These are phyloP conservation scores for Brassica juncea DNA, from an alignment of 345 rosid species.

Conservation along the genomic window DNA sequence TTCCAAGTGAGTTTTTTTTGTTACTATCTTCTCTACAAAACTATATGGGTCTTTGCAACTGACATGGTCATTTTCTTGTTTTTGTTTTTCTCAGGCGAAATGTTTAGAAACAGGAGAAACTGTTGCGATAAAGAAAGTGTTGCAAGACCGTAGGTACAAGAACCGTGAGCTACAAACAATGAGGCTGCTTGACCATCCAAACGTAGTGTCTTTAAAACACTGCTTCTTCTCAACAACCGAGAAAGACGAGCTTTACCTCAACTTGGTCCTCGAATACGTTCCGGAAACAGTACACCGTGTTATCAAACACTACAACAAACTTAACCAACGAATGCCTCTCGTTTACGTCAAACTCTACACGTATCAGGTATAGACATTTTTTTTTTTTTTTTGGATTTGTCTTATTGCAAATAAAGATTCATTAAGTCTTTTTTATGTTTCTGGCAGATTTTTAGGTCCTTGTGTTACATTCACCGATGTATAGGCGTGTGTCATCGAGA, in stretches of 20 bases:
- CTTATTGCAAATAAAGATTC: background rate
- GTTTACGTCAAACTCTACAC: slow-evolving; percentile 88
- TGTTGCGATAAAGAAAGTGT: slow-evolving; percentile 95
- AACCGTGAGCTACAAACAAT: slow-evolving; percentile 96
- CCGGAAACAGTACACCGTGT: slow-evolving; percentile 96
- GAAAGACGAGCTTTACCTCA: slow-evolving; percentile 93
- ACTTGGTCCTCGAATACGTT: slow-evolving; percentile 92
- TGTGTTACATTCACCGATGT: slow-evolving; percentile 82
- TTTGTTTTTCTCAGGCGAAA: slow-evolving; percentile 57
- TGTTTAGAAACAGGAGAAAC: slow-evolving; percentile 97
- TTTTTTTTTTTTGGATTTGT: background rate
- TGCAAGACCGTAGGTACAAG: slow-evolving; percentile 94
- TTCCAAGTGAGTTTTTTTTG: slow-evolving; percentile 63
- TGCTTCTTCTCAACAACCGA: slow-evolving; percentile 97
- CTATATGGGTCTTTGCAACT: background rate
- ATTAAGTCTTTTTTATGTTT: slow-evolving; percentile 9
- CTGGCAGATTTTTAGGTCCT: slow-evolving; percentile 82
- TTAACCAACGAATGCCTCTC: slow-evolving; percentile 89
- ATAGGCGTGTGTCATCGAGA: slow-evolving; percentile 95
- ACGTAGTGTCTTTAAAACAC: slow-evolving; percentile 86
- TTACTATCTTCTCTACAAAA: background rate
- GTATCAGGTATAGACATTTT: no score
- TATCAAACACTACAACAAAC: slow-evolving; percentile 82
- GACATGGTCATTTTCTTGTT: background rate
- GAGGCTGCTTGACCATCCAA: slow-evolving; percentile 96